Percentiles rank a stretch among this genome's conserved stretches.
Evolutionary conservation across 1,284 basidiomycete genomes (phyloP).

Genomic region (Sanghuangporus baumii): DNA sequence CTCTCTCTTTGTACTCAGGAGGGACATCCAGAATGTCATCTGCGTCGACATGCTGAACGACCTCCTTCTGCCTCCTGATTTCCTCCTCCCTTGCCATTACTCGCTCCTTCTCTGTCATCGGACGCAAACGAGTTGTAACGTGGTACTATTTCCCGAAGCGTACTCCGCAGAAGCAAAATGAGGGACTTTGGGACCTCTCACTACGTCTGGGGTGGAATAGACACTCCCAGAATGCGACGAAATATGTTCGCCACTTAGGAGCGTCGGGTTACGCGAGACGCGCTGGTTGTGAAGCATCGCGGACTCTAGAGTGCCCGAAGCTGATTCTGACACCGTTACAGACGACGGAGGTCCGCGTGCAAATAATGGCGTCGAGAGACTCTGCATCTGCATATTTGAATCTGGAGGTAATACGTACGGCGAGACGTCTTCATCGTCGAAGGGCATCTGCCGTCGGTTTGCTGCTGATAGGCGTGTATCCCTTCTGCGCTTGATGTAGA

Average conservation of each 20-base stretch:
- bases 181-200: neutral
- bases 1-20: constrained; percentile 10
- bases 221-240: constrained; percentile 6
- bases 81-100: constrained; percentile 3
- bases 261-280: neutral
- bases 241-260: neutral
- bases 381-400: neutral
- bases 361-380: neutral
- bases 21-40: constrained; percentile 14
- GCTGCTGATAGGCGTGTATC: constrained; percentile 1
- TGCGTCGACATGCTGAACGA: constrained; percentile 13
- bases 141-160: neutral
- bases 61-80: neutral
- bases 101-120: constrained; percentile 5
- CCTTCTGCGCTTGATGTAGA: constrained; percentile 8
- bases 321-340: neutral
- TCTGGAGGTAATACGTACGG: constrained; percentile 5
- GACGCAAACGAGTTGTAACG: neutral
- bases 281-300: constrained; percentile 6
- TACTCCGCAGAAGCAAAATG: too few species aligned
- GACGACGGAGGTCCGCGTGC: neutral
- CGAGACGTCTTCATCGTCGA: constrained; percentile 10
- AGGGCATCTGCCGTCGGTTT: neutral
- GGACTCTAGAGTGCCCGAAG: neutral
- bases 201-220: neutral